Conservation (phyloP, 2,329 filamentous ascomycete genomes). For the Dryadomyces quercus-mongolicae region DNA sequence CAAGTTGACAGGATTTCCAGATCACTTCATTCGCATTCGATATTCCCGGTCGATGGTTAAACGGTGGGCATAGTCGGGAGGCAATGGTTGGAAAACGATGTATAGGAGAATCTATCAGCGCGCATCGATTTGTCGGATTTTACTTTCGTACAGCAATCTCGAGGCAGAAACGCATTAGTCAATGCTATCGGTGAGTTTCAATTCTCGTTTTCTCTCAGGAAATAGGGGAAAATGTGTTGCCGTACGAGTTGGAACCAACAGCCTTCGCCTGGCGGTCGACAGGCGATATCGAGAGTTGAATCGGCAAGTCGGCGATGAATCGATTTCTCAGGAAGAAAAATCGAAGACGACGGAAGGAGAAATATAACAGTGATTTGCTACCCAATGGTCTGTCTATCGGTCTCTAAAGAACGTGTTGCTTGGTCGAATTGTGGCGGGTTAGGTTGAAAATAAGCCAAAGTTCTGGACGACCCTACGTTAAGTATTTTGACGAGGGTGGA, state of each 20-base stretch:
- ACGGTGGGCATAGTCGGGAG: too few species aligned
- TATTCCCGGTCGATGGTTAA: too few species aligned
- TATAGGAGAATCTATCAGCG: not conserved
- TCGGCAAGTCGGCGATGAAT: not conserved
- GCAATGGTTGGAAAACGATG: too few species aligned
- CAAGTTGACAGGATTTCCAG: not conserved
- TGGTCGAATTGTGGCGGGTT: not conserved
- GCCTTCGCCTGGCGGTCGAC: not conserved
- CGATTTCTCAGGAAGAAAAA: not conserved
- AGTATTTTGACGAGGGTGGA: conserved; percentile 1
- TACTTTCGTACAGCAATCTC: too few species aligned
- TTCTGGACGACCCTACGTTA: not conserved
- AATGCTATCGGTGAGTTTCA: not conserved
- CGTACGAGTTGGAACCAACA: not conserved
- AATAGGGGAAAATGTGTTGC: not conserved
- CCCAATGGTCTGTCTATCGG: not conserved
- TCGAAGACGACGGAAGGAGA: not conserved
- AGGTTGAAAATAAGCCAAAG: not conserved
- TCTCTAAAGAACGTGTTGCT: not conserved
- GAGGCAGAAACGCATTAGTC: not conserved
- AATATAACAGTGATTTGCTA: not conserved
- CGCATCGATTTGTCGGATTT: not conserved
- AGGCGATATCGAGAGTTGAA: not conserved
- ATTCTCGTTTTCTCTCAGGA: not conserved
- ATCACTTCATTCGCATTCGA: too few species aligned